Evolutionary conservation across 2,329 filamentous ascomycete genomes (phyloP), one percentile per base, ranked within the genome.

Genomic region (Fusarium chuoi): DNA sequence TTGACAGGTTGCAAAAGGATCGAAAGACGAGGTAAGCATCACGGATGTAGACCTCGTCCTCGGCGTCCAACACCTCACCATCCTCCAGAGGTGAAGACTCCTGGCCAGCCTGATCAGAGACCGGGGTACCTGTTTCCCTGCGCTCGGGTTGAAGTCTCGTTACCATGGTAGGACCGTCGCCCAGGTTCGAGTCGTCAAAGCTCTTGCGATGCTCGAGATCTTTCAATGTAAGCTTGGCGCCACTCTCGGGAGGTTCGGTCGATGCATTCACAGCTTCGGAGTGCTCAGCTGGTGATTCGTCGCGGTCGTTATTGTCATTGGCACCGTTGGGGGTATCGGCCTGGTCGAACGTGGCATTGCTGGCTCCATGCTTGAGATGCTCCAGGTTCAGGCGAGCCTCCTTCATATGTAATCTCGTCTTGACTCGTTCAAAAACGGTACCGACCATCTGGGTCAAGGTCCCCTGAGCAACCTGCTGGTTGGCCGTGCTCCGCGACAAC

Each of bases 361-460:
- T 90, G 26, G 85, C 85, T 79, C 85, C 86, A 59, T 85, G 83
- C 76, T 86, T 88, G 35, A 89, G 82, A 71, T 85, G 88, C 26
- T 83, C 81, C 15, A 90, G 81, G 75, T 88, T 90, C 63, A 93
- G 78, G 26, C 94, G 90, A 41, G 93, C 88, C 80, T 98, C 95
- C 82, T 98, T 98, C 86, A 95, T 91, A 66, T 95, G 92, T 70
- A 99, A 85, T 60, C 96, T 89, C 3, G 90, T 89, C 84, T 96
- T 97, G 73, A 99, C 96, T 70, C 96, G 88, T 83, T 99, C 96
- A 78, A 99, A 99, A 7, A 99, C 96, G 3, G 96, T 98, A 74
- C 96, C 95, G 44, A 98, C 94, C 96, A 99, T 99, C 84, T 99
- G 96, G 7, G 96, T 98, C 79, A 99, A 86, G 8, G 96, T 98